Base-by-base conservation (phyloP, 345 rosid genomes). In the Gossypium herbaceum region DNA sequence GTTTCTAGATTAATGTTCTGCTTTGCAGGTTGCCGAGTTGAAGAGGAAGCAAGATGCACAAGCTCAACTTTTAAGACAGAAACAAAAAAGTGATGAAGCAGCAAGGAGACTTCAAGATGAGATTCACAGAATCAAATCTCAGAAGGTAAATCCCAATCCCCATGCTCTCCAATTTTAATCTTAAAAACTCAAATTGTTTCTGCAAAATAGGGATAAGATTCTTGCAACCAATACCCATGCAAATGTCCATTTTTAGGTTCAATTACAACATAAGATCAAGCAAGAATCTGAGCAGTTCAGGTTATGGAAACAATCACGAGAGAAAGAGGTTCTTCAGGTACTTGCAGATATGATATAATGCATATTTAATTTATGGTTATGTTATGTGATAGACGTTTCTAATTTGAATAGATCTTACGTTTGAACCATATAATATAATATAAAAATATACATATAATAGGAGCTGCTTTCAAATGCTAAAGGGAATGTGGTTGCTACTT, bases 291-390 rank as follows among this genome's bases (percentile, higher is more conserved):
- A 67, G 71, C 71, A 67, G 55, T 67, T 67, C 15, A 67, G 71
- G 71, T 63, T 84, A 76, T 95, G 97, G 98, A 95, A 95, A 82
- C 92, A 91, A 74, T 80, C 92, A 27, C 86, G 96, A 76, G 99
- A 95, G 82, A 95, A 91, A 75, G 99, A 95, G 85, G 99, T 95
- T 72, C 92, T 93, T 86, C 98, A 94, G 95, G 99, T 93, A 79
- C 41, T 44, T 12, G 9, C 65, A 61, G 61, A 24, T 48, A 76
- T 51, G 57, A 43, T 34, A 64, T 51, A 47, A 63, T 58, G 15
- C 34, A 58, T 22, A 48, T 45, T 22, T 62, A 64, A 67, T 16
- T 7, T 12, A 19, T 41, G 29, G 29, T 12, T 55, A 7, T 54
- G 51, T 56, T 45, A 43, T 24, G 55, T 20, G 10, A 50, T 63